These are phyloP conservation scores for Trichoderma citrinoviride DNA, from an alignment of 2,329 filamentous ascomycete genomes.

Conservation along the genomic window DNA sequence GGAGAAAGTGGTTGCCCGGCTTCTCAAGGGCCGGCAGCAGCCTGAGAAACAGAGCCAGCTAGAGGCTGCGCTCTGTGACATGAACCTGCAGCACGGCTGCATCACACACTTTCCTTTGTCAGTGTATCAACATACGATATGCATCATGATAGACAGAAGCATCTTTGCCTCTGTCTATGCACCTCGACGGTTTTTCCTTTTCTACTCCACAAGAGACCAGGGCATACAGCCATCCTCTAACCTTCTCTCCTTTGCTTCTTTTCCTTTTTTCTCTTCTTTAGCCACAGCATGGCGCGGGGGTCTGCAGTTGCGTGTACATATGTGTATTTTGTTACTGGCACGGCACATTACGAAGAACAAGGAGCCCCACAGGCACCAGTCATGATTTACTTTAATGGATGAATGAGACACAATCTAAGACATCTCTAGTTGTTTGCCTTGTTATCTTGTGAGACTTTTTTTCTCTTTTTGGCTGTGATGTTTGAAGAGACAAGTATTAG, in stretches of 20 bases:
- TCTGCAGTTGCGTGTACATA: slow-evolving; percentile 11
- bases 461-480: background rate
- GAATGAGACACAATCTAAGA: slow-evolving; percentile 13
- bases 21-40: slow-evolving; percentile 32
- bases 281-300: slow-evolving; percentile 9
- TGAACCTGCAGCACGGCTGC: background rate
- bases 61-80: slow-evolving; percentile 21
- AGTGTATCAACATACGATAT: slow-evolving; percentile 10
- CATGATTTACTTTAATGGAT: slow-evolving; percentile 15
- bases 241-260: background rate
- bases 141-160: slow-evolving; percentile 3
- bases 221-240: background rate
- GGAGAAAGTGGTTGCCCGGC: slow-evolving; percentile 39
- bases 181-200: background rate
- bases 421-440: background rate
- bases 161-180: background rate
- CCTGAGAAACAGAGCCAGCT: slow-evolving; percentile 30
- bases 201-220: background rate
- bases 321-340: slow-evolving; percentile 14
- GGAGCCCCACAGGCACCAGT: slow-evolving; percentile 4
- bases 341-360: slow-evolving; percentile 6
- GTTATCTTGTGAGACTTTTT: background rate
- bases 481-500: background rate
- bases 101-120: slow-evolving; percentile 1
- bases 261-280: background rate